A percentile compares a stretch with the other conserved stretches of the same genome.
Conservation (phyloP, 805 yeast genomes). For the Helenozyma baotianmanensis region DNA sequence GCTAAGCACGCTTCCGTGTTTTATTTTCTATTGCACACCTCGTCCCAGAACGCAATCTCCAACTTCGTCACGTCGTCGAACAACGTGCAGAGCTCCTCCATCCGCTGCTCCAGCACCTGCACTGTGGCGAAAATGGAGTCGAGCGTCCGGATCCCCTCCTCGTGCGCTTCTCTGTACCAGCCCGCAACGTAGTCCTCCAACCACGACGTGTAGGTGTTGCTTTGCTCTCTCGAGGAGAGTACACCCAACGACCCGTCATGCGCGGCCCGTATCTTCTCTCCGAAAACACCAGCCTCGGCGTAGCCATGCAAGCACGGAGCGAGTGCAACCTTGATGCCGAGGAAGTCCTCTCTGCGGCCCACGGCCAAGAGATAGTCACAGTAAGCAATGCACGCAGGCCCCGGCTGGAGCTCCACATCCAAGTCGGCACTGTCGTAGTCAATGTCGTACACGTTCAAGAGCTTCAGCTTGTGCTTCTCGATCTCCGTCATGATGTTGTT, state of each 20-base stretch:
- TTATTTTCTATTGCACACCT: constrained; percentile 20
- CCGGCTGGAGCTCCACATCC: constrained; percentile 44
- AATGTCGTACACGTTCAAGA: constrained; percentile 38
- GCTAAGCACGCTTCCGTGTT: too few relatives aligned
- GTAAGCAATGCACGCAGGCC: constrained; percentile 56
- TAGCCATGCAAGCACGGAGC: constrained; percentile 78
- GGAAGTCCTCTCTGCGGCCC: constrained; percentile 52
- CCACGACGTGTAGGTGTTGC: constrained; percentile 49
- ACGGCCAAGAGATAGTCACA: constrained; percentile 54
- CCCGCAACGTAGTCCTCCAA: constrained; percentile 55
- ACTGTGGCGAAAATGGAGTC: constrained; percentile 33
- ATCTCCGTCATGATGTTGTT: constrained; percentile 52
- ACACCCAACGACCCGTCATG: constrained; percentile 19
- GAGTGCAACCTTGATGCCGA: constrained; percentile 62
- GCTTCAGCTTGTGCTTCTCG: constrained; percentile 48
- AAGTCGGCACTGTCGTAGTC: constrained; percentile 33
- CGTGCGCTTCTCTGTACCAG: constrained; percentile 52
- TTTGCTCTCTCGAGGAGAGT: constrained; percentile 14
- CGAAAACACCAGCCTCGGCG: constrained; percentile 48
- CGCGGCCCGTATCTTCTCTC: constrained; percentile 15
- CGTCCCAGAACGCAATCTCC: constrained; percentile 71
- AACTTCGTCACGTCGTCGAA: constrained; percentile 55
- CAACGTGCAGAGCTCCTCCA: constrained; percentile 50
- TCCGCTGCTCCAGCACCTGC: constrained; percentile 37
- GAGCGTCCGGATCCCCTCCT: constrained; percentile 45